Evolutionary conservation across 2,329 filamentous ascomycete species (phyloP), one percentile per base, ranked within the genome.

Genomic region (Chrysoporthe deuterocubensis): DNA sequence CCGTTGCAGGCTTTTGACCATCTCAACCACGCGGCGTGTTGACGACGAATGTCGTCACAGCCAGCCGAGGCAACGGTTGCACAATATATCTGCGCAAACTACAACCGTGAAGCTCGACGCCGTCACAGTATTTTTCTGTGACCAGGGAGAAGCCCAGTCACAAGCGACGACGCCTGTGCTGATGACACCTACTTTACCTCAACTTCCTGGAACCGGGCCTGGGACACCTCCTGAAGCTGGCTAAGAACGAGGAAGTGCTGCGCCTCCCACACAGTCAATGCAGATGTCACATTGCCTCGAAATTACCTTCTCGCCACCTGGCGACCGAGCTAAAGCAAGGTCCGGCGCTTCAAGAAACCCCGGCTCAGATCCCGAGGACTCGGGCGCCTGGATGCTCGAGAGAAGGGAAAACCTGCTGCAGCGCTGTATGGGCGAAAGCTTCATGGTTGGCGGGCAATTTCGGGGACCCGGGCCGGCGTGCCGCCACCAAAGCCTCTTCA

Each of bases 381-480:
- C 40, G 16, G 8, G 18, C 4, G 37, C 18, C 43, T 48, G 60
- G 18, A 16, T 37, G 18, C 8, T n/a, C 9, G 32, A 9, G 26
- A 42, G 48, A n/a, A 52, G 13, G 16, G 56, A 48, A 46, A 54
- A 56, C 3, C 64, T 43, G 68, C 61, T 69, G 68, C 65, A 69
- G 50, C 58, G 42, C 32, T 40, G 32, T 58, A 60, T 60, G 21
- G 50, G 50, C 60, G 64, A 44, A 44, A 43, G 32, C 59, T 32
- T 37, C 40, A 54, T 65, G 68, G 65, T 65, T 69, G 65, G 62
- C 65, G 68, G 66, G 67, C 66, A 58, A 68, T 69, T 67, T 62
- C 68, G 68, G 68, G 46, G 46, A 11, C n/a, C 2, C 68, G 68
- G 68, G 44, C 68, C 68, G 68, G 48, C n/a, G 13, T 50, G 56